Percentiles rank a stretch among this genome's conserved stretches.
phyloP scores from a whole-genome alignment of 768 basidiomycete genomes.

The Clitopilus hobsonii region DNA sequence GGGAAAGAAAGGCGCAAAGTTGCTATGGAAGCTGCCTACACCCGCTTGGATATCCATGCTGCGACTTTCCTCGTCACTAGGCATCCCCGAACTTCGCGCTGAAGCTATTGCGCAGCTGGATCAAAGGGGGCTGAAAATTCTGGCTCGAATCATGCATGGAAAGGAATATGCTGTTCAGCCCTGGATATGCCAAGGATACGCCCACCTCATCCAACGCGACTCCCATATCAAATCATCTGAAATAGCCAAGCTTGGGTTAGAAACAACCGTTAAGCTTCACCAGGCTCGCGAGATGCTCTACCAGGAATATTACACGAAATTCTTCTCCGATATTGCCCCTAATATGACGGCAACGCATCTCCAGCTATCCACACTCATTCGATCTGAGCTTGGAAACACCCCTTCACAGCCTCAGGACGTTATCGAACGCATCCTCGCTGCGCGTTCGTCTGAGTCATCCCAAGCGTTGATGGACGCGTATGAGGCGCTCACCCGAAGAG shows the following conservation, averaged over 20 bases:
- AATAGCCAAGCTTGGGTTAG: background rate
- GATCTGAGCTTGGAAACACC: no score
- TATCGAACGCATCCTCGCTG: background rate
- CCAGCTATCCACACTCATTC: no score
- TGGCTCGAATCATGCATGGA: background rate
- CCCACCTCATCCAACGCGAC: background rate
- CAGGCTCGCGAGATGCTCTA: background rate
- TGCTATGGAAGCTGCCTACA: no score
- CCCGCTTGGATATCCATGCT: slow-evolving; percentile 10
- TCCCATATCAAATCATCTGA: background rate
- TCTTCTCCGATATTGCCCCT: background rate
- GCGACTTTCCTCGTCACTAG: slow-evolving; percentile 10
- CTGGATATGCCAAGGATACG: background rate
- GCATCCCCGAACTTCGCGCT: slow-evolving; percentile 10
- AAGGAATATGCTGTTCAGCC: background rate
- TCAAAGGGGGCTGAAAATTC: background rate
- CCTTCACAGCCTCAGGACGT: no score
- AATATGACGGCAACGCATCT: no score
- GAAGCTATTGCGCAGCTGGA: slow-evolving; percentile 8
- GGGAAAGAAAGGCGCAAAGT: no score
- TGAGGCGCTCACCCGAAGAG: background rate
- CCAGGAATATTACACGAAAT: background rate
- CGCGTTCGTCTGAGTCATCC: background rate
- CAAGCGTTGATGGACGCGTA: background rate
- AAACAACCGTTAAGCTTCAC: background rate